Base-by-base conservation (phyloP, 495 filamentous ascomycete species). In the Paragyromitra xinjiangensis region DNA sequence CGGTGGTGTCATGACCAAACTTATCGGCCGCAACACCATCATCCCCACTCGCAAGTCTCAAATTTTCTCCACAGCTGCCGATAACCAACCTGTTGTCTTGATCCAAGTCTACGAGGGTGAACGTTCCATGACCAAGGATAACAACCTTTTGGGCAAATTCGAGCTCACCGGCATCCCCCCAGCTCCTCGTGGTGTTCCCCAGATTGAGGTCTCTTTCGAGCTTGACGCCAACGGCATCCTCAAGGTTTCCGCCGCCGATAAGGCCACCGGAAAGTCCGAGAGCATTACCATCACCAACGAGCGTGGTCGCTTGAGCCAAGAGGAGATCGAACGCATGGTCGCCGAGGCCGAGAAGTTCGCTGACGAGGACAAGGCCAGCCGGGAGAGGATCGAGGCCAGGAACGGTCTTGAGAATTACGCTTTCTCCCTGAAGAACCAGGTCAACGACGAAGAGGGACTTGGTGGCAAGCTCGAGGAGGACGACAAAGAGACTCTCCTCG, bases 271-370 rank as follows among this genome's bases (percentile, higher is more conserved):
- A 84, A 97, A 97, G 89, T 91, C 89, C 50, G 93, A 98, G 88
- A 94, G 92, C 78, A 97, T 98, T 84, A 94, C 93, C 84, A 97
- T 98, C 85, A 97, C 93, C 86, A 97, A 98, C 87, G 95, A 97
- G 87, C 97, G 97, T 90, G 94, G 94, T 79, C 95, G 94, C 83
- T 90, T 98, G 58, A 91, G 91, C 78, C 93, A 94, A 85, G 94
- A 98, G 85, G 94, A 98, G 84, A 98, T 98, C 80, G 94, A 97
- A 85, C 95, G 94, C 86, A 98, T 98, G 94, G 91, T 98, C 75
- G 89, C 92, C 58, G 94, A 98, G 86, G 94, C 94, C 55, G 96
- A 98, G 90, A 92, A 98, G 86, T 98, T 93, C 83, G 95, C 95
- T 84, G 96, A 96, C 85, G 95, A 99, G 87, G 95, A 99, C 89